Conservation (phyloP, 805 yeast genomes). For the Pichia heedii region DNA sequence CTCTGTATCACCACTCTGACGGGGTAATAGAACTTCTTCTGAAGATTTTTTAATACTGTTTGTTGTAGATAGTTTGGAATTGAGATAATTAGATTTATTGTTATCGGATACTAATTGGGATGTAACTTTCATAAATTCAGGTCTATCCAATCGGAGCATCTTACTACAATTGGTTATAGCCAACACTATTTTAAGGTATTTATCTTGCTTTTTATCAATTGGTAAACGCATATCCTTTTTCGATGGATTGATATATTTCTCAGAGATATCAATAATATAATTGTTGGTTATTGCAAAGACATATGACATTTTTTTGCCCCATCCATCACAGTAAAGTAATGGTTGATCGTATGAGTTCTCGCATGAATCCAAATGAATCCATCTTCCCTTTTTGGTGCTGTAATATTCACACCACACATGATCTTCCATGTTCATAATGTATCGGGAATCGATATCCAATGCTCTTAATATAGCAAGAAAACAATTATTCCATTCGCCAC, state of each 20-base stretch:
- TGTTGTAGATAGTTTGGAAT: background rate
- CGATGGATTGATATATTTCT: constrained; percentile 45
- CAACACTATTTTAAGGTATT: constrained; percentile 29
- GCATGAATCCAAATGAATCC: constrained; percentile 89
- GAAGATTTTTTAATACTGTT: no score
- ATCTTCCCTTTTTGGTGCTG: constrained; percentile 47
- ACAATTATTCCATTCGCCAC: constrained; percentile 94
- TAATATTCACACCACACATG: constrained; percentile 96
- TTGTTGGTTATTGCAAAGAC: constrained; percentile 58
- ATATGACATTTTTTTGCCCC: constrained; percentile 94
- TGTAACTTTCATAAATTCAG: constrained; percentile 1
- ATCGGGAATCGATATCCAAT: constrained; percentile 56
- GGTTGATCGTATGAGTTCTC: constrained; percentile 85
- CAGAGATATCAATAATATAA: constrained; percentile 62
- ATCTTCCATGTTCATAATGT: constrained; percentile 84
- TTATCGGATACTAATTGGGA: constrained; percentile 8
- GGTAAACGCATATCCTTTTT: constrained; percentile 33
- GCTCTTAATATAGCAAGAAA: constrained; percentile 64
- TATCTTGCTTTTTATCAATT: constrained; percentile 37
- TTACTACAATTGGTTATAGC: constrained; percentile 25
- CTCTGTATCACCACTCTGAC: constrained; percentile 67
- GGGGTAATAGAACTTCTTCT: constrained; percentile 28
- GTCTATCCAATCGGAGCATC: background rate
- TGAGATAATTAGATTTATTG: background rate
- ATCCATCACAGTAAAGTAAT: constrained; percentile 62